A percentile compares a stretch with the other conserved stretches of the same genome.
These are phyloP conservation scores for Sporodiniella umbellata DNA, from an alignment of 371 early-diverging fungal species.

Conservation along the genomic window DNA sequence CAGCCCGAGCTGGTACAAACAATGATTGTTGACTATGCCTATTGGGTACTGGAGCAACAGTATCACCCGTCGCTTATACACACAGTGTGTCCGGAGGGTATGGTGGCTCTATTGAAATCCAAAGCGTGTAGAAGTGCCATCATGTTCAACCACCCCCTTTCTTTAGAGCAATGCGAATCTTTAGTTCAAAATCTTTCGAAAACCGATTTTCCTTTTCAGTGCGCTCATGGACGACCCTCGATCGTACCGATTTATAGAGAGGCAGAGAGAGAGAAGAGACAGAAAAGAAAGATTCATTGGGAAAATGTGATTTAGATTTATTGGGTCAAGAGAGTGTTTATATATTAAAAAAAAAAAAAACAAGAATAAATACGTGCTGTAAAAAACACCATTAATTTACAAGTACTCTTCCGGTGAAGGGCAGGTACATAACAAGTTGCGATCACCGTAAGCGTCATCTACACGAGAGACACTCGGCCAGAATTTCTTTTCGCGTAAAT, in stretches of 20 bases:
- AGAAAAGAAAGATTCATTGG: constrained; percentile 13
- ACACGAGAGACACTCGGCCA: constrained; percentile 91
- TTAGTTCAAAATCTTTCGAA: constrained; percentile 50
- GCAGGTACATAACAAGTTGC: constrained; percentile 92
- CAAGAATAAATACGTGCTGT: too few relatives aligned
- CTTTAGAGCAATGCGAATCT: constrained; percentile 42
- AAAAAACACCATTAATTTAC: too few relatives aligned
- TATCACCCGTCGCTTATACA: constrained; percentile 9
- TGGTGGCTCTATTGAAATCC: constrained; percentile 67
- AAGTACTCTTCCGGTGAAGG: constrained; percentile 59
- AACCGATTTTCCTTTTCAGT: constrained; percentile 67
- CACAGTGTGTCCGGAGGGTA: constrained; percentile 58
- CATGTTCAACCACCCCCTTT: constrained; percentile 71
- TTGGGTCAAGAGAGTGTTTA: too few relatives aligned
- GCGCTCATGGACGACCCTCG: constrained; percentile 57
- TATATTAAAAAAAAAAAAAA: not conserved
- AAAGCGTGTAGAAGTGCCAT: constrained; percentile 79
- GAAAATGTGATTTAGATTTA: not conserved
- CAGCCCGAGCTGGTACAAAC: constrained; percentile 48
- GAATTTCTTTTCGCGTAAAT: constrained; percentile 85
- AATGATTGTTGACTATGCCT: constrained; percentile 50
- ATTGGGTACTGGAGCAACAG: constrained; percentile 23
- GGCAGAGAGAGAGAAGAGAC: not conserved
- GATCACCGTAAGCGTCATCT: constrained; percentile 95
- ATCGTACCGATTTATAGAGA: constrained; percentile 10